Evolutionary conservation across 805 yeast genomes (phyloP).

Genomic region (Candida glaebosa): DNA sequence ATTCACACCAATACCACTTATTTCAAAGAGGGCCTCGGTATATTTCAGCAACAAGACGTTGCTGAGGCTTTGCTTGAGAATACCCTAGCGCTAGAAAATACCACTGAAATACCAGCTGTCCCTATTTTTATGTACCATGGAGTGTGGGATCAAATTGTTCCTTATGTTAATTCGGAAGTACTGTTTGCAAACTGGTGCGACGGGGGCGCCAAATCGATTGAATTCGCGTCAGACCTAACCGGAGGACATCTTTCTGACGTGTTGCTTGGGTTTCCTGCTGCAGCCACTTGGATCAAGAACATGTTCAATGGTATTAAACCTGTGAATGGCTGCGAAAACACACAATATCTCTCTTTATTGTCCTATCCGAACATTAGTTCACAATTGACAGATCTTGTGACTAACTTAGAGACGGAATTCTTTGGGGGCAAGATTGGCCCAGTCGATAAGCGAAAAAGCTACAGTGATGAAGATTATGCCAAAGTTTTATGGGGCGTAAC

Average conservation of each 20-base stretch:
- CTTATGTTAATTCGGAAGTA: conserved; percentile 16
- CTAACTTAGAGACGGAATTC: not conserved
- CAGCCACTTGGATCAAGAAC: conserved; percentile 16
- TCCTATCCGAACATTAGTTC: conserved; percentile 30
- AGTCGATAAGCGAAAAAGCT: not conserved
- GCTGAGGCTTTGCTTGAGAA: conserved; percentile 16
- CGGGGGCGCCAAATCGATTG: conserved; percentile 23
- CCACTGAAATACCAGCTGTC: conserved; percentile 15
- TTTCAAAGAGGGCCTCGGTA: conserved; percentile 14
- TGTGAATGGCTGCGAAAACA: conserved; percentile 45
- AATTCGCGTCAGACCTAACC: conserved; percentile 21
- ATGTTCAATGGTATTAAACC: conserved; percentile 37
- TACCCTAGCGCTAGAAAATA: conserved; percentile 17
- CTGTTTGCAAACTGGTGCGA: conserved; percentile 26
- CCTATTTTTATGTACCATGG: conserved; percentile 22
- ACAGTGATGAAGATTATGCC: not conserved
- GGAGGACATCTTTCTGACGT: conserved; percentile 25
- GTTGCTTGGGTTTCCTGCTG: conserved; percentile 18
- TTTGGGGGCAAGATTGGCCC: conserved; percentile 4
- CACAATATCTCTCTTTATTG: conserved; percentile 49
- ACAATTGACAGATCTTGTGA: not conserved
- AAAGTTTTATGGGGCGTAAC: no score
- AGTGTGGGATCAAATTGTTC: conserved; percentile 16
- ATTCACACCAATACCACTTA: conserved; percentile 13
- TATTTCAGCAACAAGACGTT: conserved; percentile 13